phyloP scores from a whole-genome alignment of 2,329 filamentous ascomycete genomes.

The Zymoseptoria tritici region DNA sequence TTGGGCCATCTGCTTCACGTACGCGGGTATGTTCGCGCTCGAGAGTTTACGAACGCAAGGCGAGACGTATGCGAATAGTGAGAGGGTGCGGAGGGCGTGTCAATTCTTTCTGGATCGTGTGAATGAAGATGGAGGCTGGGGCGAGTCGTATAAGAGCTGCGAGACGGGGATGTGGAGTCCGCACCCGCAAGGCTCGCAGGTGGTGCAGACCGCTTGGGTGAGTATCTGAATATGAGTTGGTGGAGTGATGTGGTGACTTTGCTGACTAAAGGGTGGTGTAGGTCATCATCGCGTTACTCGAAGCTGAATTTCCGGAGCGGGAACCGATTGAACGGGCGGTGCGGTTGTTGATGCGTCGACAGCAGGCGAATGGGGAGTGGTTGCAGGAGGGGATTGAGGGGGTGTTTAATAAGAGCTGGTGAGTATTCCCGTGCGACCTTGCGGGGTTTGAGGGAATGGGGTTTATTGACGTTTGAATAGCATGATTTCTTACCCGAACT shows the following conservation, averaged over 20 bases:
- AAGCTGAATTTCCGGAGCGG: slow-evolving; percentile 71
- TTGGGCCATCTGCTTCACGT: slow-evolving; percentile 98
- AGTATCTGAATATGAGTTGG: slow-evolving; percentile 28
- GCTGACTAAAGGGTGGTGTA: slow-evolving; percentile 42
- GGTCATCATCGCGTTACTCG: slow-evolving; percentile 60
- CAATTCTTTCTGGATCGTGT: slow-evolving; percentile 81
- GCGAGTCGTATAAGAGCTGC: slow-evolving; percentile 84
- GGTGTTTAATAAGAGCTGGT: slow-evolving; percentile 97
- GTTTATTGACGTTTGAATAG: slow-evolving; percentile 33
- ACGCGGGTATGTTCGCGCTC: slow-evolving; percentile 91
- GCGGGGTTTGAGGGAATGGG: neutral
- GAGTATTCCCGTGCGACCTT: slow-evolving; percentile 27
- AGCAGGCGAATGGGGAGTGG: slow-evolving; percentile 89
- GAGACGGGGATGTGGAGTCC: slow-evolving; percentile 69
- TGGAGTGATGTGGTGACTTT: slow-evolving; percentile 41
- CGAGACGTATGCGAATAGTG: slow-evolving; percentile 70
- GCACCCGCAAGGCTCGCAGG: slow-evolving; percentile 67
- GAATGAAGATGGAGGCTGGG: slow-evolving; percentile 87
- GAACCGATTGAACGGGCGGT: slow-evolving; percentile 67
- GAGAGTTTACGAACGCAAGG: slow-evolving; percentile 77
- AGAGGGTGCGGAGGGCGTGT: slow-evolving; percentile 65
- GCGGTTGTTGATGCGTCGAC: slow-evolving; percentile 73
- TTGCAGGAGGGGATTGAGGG: slow-evolving; percentile 91
- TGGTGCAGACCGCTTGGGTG: slow-evolving; percentile 93
- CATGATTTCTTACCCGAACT: slow-evolving; percentile 99